Conservation (phyloP, 2,329 filamentous ascomycete genomes). For the Cladosporium austrohemisphaericum region DNA sequence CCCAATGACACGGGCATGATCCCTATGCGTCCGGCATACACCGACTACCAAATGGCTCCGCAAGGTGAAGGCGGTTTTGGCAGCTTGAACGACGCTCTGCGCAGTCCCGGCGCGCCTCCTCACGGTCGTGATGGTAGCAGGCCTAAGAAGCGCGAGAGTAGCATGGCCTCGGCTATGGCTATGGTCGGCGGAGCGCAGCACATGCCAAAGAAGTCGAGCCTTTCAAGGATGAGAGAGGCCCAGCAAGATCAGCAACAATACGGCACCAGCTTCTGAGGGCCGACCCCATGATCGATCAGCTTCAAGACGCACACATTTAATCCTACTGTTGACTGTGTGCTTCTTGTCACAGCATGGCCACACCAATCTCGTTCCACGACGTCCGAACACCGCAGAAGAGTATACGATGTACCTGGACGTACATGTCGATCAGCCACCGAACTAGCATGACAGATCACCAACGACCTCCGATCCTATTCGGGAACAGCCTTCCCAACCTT, state of each 20-base stretch:
- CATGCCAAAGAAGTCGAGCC: conserved; percentile 35
- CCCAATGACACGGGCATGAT: conserved; percentile 31
- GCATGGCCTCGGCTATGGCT: conserved; percentile 23
- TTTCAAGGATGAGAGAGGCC: conserved; percentile 32
- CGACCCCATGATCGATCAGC: background rate
- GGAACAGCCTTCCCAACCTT: too few species aligned
- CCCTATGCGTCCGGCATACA: conserved; percentile 30
- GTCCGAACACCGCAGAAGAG: too few species aligned
- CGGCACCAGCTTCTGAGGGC: conserved; percentile 8
- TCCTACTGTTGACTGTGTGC: too few species aligned
- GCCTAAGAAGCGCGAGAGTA: conserved; percentile 30
- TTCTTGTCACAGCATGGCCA: too few species aligned
- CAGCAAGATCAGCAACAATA: conserved; percentile 2
- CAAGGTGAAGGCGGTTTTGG: conserved; percentile 33
- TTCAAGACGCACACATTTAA: too few species aligned
- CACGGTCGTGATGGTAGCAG: conserved; percentile 22
- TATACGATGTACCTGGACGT: too few species aligned
- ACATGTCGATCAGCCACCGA: too few species aligned
- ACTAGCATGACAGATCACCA: too few species aligned
- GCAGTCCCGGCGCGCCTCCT: conserved; percentile 21
- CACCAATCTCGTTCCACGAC: too few species aligned
- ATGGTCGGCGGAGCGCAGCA: conserved; percentile 18
- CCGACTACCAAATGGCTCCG: conserved; percentile 31
- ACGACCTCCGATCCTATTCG: too few species aligned
- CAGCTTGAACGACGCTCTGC: conserved; percentile 34